Evolutionary conservation across 495 filamentous ascomycete species (phyloP), one percentile per base, ranked within the genome.

Genomic region (Sabuloglossum arenarium): DNA sequence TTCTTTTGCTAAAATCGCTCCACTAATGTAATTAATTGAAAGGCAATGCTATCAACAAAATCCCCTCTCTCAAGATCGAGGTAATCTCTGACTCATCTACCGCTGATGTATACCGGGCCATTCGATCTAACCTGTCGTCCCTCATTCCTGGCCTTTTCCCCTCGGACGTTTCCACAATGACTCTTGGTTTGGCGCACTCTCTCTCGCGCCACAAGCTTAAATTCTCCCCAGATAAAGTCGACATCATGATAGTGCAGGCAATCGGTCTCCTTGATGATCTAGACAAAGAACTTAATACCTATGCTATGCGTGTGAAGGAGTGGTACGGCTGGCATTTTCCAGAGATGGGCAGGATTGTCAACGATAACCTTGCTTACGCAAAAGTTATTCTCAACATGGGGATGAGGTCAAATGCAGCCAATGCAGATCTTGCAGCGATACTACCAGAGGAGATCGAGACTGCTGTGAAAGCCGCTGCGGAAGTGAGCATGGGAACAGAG

Each of bases 251-350:
- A 61, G 86, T 99, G 39, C 91, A 97, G 70, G 87, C 91, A 56
- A 94, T 98, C 62, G 81, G 81, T 27, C 80, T 95, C 49, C 75
- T 99, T 24, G 91, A 99, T 67, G 91, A 97, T 61, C 71, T 97
- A 42, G 91, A 99, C 74, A 99, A 99, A 75, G 93, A 99, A 68
- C 73, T 99, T 52, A 99, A 99, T 71, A 90, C 82, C 60, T 96
- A 94, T 64, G 93, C 91, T 61, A 99, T 99, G 91, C 76, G 91
- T 65, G 88, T 96, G 53, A 96, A 95, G 79, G 91, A 99, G 70
- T 99, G 91, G 91, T 99, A 99, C 63, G 91, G 91, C 57, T 99
- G 91, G 91, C 93, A 97, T 71, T 99, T 97, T 74, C 91, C 91
- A 24, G 91, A 99, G 71, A 77, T 99, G 77, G 88, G 84, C 58